Evolutionary conservation across 805 yeast genomes (phyloP).

Genomic region (Kockiozyma suomiensis): DNA sequence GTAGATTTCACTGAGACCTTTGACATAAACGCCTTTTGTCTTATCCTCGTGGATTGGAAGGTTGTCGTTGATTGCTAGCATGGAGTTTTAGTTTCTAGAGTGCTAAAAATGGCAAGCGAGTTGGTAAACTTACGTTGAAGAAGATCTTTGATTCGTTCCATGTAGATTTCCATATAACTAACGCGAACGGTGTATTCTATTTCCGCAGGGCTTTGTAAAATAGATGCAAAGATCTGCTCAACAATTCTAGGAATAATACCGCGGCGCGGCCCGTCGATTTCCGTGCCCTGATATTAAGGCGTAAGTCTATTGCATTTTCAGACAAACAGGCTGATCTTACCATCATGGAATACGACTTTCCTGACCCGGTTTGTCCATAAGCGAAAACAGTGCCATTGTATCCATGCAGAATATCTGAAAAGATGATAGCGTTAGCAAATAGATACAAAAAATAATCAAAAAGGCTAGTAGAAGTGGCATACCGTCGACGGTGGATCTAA

Average conservation of each 20-base stretch:
- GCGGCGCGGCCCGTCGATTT: conserved; percentile 45
- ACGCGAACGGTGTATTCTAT: conserved; percentile 68
- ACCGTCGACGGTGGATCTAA: conserved; percentile 60
- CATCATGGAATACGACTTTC: conserved; percentile 77
- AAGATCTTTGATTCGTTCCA: conserved; percentile 75
- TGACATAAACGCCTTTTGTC: conserved; percentile 66
- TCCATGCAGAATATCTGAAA: conserved; percentile 64
- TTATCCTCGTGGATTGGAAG: conserved; percentile 66
- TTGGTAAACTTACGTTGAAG: conserved; percentile 46
- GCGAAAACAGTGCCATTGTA: conserved; percentile 77
- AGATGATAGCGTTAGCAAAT: background rate
- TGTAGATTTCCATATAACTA: conserved; percentile 77
- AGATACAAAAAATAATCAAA: background rate
- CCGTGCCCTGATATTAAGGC: conserved; percentile 47
- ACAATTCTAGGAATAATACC: conserved; percentile 78
- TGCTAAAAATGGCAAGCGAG: too few relatives aligned
- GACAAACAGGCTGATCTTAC: background rate
- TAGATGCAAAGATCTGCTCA: conserved; percentile 62
- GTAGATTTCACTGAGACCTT: conserved; percentile 64
- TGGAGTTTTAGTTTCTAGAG: too few relatives aligned
- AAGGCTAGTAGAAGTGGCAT: background rate
- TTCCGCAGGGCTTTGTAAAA: conserved; percentile 50
- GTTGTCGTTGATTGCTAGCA: conserved; percentile 41
- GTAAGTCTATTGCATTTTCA: background rate
- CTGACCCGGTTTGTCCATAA: conserved; percentile 80